A percentile compares a stretch with the other conserved stretches of the same genome.
These are phyloP conservation scores for Triticum urartu DNA, from an alignment of 176 grass and related monocot species.

Conservation along the genomic window DNA sequence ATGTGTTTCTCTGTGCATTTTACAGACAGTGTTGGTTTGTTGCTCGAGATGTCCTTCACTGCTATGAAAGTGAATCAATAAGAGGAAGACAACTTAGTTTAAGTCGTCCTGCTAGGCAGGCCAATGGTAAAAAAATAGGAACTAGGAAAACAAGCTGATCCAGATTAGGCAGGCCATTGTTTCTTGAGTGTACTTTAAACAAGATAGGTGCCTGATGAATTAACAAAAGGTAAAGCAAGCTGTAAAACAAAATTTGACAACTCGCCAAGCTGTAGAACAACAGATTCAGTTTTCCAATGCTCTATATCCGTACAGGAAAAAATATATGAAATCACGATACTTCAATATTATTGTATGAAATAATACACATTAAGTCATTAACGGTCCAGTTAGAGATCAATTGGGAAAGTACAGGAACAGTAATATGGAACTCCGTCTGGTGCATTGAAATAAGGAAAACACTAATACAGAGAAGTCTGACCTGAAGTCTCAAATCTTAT, in stretches of 20 bases:
- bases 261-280: neutral
- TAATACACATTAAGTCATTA: neutral
- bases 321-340: neutral
- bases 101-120: slow-evolving; percentile 14
- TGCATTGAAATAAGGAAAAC: neutral
- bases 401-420: slow-evolving; percentile 11
- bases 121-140: neutral
- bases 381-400: slow-evolving; percentile 3
- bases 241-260: neutral
- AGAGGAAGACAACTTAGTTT: slow-evolving; percentile 5
- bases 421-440: neutral
- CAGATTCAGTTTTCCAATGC: neutral
- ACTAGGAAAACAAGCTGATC: neutral
- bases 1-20: slow-evolving; percentile 25
- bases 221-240: neutral
- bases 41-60: slow-evolving; percentile 30
- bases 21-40: slow-evolving; percentile 34
- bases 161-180: neutral
- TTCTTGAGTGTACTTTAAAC: slow-evolving; percentile 1
- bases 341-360: neutral
- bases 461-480: slow-evolving; percentile 22
- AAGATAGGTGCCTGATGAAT: neutral
- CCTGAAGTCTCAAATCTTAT: slow-evolving; percentile 45
- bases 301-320: slow-evolving; percentile 9
- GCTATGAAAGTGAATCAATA: slow-evolving; percentile 26